Evolutionary conservation across 176 grass and related monocot genomes (phyloP), one percentile per base, ranked within the genome.

Genomic region (Lolium multiflorum): DNA sequence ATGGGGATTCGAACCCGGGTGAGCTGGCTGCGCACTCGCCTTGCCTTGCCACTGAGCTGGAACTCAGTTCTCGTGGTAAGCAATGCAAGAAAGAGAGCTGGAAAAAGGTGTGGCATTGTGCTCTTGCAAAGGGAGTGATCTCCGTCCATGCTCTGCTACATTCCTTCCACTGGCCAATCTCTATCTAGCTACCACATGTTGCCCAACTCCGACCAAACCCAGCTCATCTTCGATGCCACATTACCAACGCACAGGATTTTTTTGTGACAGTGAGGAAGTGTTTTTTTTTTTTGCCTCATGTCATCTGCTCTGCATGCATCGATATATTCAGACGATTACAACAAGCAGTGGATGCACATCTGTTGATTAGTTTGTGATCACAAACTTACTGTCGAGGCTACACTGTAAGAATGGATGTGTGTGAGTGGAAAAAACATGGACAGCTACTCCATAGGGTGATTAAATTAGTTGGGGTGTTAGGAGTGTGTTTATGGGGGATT

Each of bases 101-200:
- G 79, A 86, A 43, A 43, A 43, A 82, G 71, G 79, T 81, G 37
- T 51, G 66, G 41, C 89, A 89, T 88, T 90, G 92, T 85, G 92
- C 87, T 93, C 92, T 88, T 86, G 92, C 88, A 89, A 93, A 91
- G 92, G 79, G 75, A 81, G 83, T 57, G 28, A 31, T 11, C 61
- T 16, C 7, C 22, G 20, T 35, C 63, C 26, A 16, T 6, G 15
- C 65, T 31, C 65, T 69, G 16, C 31, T 69, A 9, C 65, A 7
- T 69, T 69, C 2, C 66, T 69, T 69, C 66, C 31, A 69, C 16
- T 1, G 17, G 51, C 15, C 51, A 54, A 54, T 54, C 51, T 54
- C 51, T 54, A 17, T 6, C 51, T 54, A 54, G 17, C 12, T 54
- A 54, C 12, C 51, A 54, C 59, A 62, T 63, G 60, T 26, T 31